A percentile compares a stretch with the other conserved stretches of the same genome.
These are phyloP conservation scores for Anaeromyces robustus DNA, from an alignment of 192 early-diverging fungal species.

Conservation along the genomic window DNA sequence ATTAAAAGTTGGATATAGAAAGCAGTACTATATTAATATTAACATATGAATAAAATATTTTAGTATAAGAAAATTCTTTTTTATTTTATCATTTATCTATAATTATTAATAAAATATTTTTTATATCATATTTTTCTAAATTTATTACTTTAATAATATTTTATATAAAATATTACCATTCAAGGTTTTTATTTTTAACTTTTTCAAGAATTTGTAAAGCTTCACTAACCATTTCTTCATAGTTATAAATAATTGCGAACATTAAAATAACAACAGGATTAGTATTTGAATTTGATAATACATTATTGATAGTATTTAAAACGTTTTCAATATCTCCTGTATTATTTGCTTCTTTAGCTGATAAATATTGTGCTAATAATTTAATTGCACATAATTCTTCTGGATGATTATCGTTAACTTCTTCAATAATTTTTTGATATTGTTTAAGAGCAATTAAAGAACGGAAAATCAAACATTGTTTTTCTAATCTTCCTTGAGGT, in stretches of 20 bases:
- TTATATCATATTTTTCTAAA: not conserved
- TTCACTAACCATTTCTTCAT: not conserved
- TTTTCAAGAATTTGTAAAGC: not conserved
- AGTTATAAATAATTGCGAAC: not conserved
- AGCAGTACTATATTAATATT: conserved; percentile 40
- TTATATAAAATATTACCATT: not conserved
- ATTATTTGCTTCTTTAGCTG: not conserved
- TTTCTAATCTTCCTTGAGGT: not conserved
- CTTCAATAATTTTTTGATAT: not conserved
- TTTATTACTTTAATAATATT: not conserved
- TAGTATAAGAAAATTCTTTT: too few species aligned
- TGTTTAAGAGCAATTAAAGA: not conserved
- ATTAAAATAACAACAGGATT: not conserved
- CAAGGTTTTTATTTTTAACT: not conserved
- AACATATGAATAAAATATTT: too few species aligned
- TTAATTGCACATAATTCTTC: not conserved
- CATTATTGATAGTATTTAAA: not conserved
- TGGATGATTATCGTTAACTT: not conserved
- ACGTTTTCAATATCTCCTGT: not conserved
- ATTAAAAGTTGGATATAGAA: conserved; percentile 65
- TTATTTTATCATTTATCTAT: too few species aligned
- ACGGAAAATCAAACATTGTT: not conserved
- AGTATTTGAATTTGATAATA: not conserved
- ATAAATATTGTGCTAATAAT: not conserved
- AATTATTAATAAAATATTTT: too few species aligned